Base-by-base conservation (phyloP, 164 flowering plant species). In the Kalanchoe fedtschenkoi region DNA sequence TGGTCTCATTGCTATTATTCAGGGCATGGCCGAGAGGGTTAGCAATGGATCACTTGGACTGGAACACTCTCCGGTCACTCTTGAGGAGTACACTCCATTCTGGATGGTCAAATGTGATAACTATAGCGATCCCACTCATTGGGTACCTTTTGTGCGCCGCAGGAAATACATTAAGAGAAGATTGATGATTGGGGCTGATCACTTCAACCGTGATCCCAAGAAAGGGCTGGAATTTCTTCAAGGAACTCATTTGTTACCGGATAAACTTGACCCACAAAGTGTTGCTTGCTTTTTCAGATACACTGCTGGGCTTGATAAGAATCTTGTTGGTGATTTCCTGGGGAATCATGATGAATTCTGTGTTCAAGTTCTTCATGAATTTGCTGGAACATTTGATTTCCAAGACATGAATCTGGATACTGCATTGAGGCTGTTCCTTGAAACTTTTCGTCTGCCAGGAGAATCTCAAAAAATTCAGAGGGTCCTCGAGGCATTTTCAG, bases 271-370 rank as follows among this genome's bases (percentile, higher is more conserved):
- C 44, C 72, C 72, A 21, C 67, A 66, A n/a, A 65, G 72, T 53
- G 72, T 70, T 35, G 69, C 72, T 66, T 70, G 69, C 62, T 65
- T 70, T 46, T 70, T 70, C 47, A 65, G 72, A 60, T 70, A 65
- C 56, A 65, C 72, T 4, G 55, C 66, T 42, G 70, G 70, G 33
- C 60, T 68, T 35, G 70, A 70, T 47, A 70, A 70, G 65, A 70
- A 70, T 39, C 69, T 70, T 34, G 69, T 70, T 2, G 73, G 73
- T 37, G 73, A 70, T 62, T 70, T 61, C 26, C 46, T 70, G 22
- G 70, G 70, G 3, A 68, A 68, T 60, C 71, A 68, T 53, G 71
- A 68, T 17, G 71, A 68, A 17, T 68, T 68, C 39, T 68, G 71
- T 60, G 67, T 68, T 58, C 71, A 68, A 51, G 71, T 68, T 63